phyloP scores from a whole-genome alignment of 202 grass and related monocot genomes.

The Schoenoplectus tabernaemontani region DNA sequence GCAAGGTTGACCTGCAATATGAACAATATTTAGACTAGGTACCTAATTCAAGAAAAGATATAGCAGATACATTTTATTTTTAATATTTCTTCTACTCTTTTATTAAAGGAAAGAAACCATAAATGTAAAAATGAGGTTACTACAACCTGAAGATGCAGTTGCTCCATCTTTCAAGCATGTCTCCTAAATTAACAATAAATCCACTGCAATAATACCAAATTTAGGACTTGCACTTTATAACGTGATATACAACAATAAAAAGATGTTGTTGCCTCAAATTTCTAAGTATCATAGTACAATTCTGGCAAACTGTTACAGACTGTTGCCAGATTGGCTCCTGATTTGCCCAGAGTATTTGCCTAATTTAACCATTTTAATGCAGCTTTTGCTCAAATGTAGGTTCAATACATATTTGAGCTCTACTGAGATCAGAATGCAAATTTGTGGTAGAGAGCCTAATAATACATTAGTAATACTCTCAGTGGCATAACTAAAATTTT shows the following conservation, averaged over 20 bases:
- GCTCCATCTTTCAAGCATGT: constrained; percentile 98
- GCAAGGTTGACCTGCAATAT: constrained; percentile 72
- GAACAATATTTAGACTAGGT: constrained; percentile 13
- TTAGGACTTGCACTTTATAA: constrained; percentile 18
- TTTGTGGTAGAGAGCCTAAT: not conserved
- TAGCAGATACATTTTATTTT: not conserved
- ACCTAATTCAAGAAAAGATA: not conserved
- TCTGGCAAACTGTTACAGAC: not conserved
- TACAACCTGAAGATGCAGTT: constrained; percentile 82
- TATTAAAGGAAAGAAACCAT: not conserved
- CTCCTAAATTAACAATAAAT: constrained; percentile 95
- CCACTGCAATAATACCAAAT: constrained; percentile 38
- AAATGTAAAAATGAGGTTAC: not conserved
- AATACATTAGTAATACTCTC: not conserved
- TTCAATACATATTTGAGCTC: not conserved
- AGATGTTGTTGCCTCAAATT: not conserved
- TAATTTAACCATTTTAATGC: not conserved
- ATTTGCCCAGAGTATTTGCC: not conserved
- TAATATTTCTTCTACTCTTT: not conserved
- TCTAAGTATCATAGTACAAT: not conserved
- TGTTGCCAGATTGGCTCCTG: not conserved
- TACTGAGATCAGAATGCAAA: not conserved
- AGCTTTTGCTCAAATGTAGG: not conserved
- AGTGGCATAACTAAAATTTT: too few species aligned
- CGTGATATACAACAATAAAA: not conserved